Conservation (phyloP, 2,329 filamentous ascomycete genomes). For the Alternaria sp. region DNA sequence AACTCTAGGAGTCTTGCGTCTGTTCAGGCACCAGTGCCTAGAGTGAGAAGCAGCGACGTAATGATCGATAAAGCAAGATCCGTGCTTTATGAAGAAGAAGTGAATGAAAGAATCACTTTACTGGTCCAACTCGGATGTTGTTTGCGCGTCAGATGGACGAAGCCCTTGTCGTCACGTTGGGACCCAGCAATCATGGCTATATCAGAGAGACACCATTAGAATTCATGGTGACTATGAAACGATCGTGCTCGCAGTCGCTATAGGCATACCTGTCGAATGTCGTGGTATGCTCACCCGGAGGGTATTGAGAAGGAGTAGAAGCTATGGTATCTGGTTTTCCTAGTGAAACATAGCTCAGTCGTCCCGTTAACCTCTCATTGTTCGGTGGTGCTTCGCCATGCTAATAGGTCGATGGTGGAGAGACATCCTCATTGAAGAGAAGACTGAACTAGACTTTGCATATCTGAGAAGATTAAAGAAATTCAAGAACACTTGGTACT, state of each 20-base stretch:
- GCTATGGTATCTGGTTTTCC: background rate
- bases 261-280: constrained; percentile 55
- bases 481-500: background rate
- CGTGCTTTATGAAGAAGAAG: background rate
- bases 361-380: background rate
- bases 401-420: too few relatives aligned
- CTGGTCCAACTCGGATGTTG: background rate
- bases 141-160: background rate
- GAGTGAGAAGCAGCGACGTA: background rate
- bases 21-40: background rate
- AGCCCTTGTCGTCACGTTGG: background rate
- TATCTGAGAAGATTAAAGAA: background rate
- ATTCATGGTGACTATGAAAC: constrained; percentile 50
- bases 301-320: background rate
- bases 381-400: background rate
- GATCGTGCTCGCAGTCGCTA: constrained; percentile 21
- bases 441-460: background rate
- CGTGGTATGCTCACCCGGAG: constrained; percentile 24
- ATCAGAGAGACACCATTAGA: background rate
- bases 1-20: background rate
- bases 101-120: background rate
- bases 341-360: background rate
- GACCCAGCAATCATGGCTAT: background rate
- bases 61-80: background rate
- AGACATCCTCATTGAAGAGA: background rate